Conservation (phyloP, 257 asterid species). For the Lithospermum erythrorhizon region DNA sequence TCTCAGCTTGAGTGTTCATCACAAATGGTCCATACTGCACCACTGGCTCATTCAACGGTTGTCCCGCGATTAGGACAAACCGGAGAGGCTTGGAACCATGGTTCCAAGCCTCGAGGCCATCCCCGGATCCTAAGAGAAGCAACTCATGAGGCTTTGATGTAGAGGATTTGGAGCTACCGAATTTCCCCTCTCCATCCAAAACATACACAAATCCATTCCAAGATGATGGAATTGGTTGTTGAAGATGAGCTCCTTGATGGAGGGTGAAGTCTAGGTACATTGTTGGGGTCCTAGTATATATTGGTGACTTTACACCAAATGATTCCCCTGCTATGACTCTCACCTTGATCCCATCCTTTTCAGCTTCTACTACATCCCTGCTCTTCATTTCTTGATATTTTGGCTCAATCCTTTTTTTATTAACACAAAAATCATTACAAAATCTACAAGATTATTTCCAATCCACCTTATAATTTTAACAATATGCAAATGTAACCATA, state of each 20-base stretch:
- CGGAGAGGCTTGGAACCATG: constrained; percentile 37
- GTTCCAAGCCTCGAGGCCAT: constrained; percentile 63
- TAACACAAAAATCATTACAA: too few relatives aligned
- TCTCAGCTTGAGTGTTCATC: constrained; percentile 37
- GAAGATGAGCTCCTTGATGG: constrained; percentile 46
- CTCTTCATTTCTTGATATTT: not conserved
- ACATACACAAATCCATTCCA: constrained; percentile 88
- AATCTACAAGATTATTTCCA: too few relatives aligned
- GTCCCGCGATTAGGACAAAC: constrained; percentile 65
- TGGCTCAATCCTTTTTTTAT: not conserved
- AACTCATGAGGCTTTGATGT: constrained; percentile 50
- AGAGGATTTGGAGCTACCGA: constrained; percentile 32
- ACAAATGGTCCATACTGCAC: constrained; percentile 90
- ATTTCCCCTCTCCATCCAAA: constrained; percentile 73
- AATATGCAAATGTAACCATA: not conserved
- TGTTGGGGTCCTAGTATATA: constrained; percentile 74
- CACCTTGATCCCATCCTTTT: not conserved
- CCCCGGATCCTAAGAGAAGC: constrained; percentile 48
- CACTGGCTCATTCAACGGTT: constrained; percentile 77
- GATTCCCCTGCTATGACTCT: not conserved
- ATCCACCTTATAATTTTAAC: not conserved
- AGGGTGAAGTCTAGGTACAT: constrained; percentile 81
- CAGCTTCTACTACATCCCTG: not conserved
- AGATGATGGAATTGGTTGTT: constrained; percentile 49
- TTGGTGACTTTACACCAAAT: constrained; percentile 28